phyloP scores from a whole-genome alignment of 139 green algal genomes.

The Mesostigma viride region DNA sequence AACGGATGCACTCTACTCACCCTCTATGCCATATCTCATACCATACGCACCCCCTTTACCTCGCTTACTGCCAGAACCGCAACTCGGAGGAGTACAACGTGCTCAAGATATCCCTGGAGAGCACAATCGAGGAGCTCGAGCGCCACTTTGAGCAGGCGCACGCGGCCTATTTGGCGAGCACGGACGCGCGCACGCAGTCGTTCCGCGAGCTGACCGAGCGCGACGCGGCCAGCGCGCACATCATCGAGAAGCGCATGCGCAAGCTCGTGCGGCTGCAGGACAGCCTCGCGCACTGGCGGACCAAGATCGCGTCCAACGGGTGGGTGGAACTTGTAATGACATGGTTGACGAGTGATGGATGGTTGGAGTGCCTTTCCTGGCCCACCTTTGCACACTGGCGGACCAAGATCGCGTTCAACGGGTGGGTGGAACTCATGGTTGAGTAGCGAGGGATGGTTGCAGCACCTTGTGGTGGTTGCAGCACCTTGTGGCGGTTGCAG shows the following conservation, averaged over 20 bases:
- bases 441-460: background rate
- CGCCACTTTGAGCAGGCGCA: conserved; percentile 56
- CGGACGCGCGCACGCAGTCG: conserved; percentile 52
- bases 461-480: background rate
- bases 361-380: background rate
- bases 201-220: conserved; percentile 62
- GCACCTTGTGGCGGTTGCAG: background rate
- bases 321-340: too few relatives aligned
- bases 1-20: too few relatives aligned
- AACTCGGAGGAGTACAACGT: conserved; percentile 85
- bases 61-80: conserved; percentile 49
- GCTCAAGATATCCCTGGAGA: conserved; percentile 72
- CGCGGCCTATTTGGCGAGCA: conserved; percentile 55
- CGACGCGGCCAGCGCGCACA: conserved; percentile 51
- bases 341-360: background rate
- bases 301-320: conserved; percentile 60
- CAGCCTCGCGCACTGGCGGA: conserved; percentile 60
- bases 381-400: conserved; percentile 61
- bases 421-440: too few relatives aligned
- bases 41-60: too few relatives aligned
- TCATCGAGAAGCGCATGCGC: conserved; percentile 72
- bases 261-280: conserved; percentile 66
- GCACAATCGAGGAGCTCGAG: conserved; percentile 73
- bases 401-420: conserved; percentile 62
- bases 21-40: too few relatives aligned